phyloP scores from a whole-genome alignment of 1,284 basidiomycete species.

The Peniophora sp. region DNA sequence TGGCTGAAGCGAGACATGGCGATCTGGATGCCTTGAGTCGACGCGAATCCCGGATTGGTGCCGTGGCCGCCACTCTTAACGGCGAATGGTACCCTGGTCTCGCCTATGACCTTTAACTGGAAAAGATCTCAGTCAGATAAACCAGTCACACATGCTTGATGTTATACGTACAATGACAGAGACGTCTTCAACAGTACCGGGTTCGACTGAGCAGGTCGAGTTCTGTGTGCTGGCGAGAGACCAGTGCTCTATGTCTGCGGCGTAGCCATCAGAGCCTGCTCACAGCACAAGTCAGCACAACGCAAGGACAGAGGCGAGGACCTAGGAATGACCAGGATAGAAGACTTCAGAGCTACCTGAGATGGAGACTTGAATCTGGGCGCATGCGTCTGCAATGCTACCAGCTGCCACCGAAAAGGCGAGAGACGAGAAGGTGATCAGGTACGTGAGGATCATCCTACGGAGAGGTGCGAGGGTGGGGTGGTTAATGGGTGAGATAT shows the following conservation, averaged over 20 bases:
- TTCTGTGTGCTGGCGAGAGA: constrained; percentile 31
- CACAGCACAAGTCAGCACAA: neutral
- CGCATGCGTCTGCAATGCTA: neutral
- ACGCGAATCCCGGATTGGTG: constrained; percentile 40
- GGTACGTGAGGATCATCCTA: too few species aligned
- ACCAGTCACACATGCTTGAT: too few species aligned
- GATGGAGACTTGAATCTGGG: neutral
- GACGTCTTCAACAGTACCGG: constrained; percentile 36
- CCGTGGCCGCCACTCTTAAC: constrained; percentile 45
- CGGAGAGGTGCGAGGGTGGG: too few species aligned
- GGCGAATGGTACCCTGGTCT: constrained; percentile 26
- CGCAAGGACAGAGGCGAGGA: neutral
- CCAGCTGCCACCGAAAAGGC: too few species aligned
- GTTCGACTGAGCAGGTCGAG: constrained; percentile 40
- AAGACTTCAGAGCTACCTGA: constrained; percentile 17
- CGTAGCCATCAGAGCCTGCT: constrained; percentile 20
- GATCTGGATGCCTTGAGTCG: constrained; percentile 46
- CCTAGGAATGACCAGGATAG: constrained; percentile 15
- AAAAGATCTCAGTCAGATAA: neutral
- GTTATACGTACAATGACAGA: constrained; percentile 26
- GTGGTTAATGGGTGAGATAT: too few species aligned
- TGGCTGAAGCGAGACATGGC: constrained; percentile 34
- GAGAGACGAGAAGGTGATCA: too few species aligned
- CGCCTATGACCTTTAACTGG: constrained; percentile 39
- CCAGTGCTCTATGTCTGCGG: constrained; percentile 34